Evolutionary conservation across 345 rosid species (phyloP).

Genomic region (Acer yangbiense): DNA sequence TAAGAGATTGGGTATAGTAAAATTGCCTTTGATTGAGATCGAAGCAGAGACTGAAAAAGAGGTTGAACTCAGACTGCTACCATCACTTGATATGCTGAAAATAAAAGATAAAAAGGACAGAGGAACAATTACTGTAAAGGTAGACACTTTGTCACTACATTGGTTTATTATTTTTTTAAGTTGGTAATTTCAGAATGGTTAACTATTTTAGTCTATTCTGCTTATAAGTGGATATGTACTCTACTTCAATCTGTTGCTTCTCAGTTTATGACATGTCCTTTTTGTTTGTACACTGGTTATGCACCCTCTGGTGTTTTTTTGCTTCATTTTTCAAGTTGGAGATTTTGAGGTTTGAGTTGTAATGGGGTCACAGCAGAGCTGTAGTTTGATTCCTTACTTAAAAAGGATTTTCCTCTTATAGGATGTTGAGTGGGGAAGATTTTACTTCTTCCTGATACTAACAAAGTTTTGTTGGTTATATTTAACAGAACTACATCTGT

Average conservation of each 20-base stretch:
- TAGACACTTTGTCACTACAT: constrained; percentile 21
- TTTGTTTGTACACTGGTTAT: not conserved
- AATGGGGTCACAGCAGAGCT: not conserved
- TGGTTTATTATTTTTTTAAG: not conserved
- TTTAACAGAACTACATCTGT: not conserved
- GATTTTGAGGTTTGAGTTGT: constrained; percentile 1
- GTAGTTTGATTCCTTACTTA: not conserved
- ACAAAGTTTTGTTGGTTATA: not conserved
- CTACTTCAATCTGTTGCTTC: not conserved
- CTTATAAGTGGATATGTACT: not conserved
- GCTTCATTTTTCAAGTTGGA: too few relatives aligned
- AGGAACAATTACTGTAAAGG: constrained; percentile 86
- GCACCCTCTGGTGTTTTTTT: not conserved
- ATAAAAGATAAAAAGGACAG: constrained; percentile 96
- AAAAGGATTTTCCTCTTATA: not conserved
- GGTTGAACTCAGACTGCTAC: constrained; percentile 63
- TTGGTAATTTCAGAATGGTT: not conserved
- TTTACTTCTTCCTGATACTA: not conserved
- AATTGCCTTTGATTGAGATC: constrained; percentile 63
- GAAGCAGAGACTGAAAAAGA: constrained; percentile 55
- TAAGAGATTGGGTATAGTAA: constrained; percentile 79
- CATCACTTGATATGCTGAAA: constrained; percentile 92
- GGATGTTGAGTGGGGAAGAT: not conserved
- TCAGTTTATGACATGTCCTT: not conserved
- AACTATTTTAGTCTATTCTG: not conserved